phyloP scores from a whole-genome alignment of 2,329 filamentous ascomycete species.

The Neophaeococcomyces aloes region DNA sequence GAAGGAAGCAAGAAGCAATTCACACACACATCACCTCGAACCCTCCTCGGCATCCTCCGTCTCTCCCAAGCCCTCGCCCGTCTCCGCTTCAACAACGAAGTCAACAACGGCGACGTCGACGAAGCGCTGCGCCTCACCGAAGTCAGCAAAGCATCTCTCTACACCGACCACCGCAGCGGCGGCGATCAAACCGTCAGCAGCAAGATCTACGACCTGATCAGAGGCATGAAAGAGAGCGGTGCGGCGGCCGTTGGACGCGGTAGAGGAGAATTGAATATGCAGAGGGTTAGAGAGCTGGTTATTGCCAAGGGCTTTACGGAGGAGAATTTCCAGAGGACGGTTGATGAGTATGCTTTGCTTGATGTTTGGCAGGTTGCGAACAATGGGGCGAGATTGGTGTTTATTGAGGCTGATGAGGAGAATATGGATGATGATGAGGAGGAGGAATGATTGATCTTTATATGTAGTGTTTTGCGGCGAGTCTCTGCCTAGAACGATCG shows the following conservation, averaged over 20 bases:
- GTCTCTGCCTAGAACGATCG: no score
- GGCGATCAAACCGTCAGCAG: slow-evolving; percentile 70
- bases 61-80: slow-evolving; percentile 88
- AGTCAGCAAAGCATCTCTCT: slow-evolving; percentile 83
- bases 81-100: slow-evolving; percentile 73
- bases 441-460: neutral
- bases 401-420: slow-evolving; percentile 50
- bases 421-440: slow-evolving; percentile 34
- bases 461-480: no score
- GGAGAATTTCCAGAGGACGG: slow-evolving; percentile 74
- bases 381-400: slow-evolving; percentile 59
- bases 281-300: slow-evolving; percentile 80
- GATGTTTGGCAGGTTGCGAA: slow-evolving; percentile 81
- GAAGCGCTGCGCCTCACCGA: slow-evolving; percentile 86
- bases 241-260: slow-evolving; percentile 70
- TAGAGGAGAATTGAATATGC: slow-evolving; percentile 68
- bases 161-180: slow-evolving; percentile 53
- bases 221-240: slow-evolving; percentile 73
- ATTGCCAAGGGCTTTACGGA: slow-evolving; percentile 94
- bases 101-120: slow-evolving; percentile 87
- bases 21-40: slow-evolving; percentile 86
- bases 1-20: slow-evolving; percentile 89
- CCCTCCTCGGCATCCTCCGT: slow-evolving; percentile 82
- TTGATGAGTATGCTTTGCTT: slow-evolving; percentile 79
- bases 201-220: slow-evolving; percentile 91